Evolutionary conservation across 441 rosid genomes (phyloP).

Genomic region (Aquilaria agallochum): DNA sequence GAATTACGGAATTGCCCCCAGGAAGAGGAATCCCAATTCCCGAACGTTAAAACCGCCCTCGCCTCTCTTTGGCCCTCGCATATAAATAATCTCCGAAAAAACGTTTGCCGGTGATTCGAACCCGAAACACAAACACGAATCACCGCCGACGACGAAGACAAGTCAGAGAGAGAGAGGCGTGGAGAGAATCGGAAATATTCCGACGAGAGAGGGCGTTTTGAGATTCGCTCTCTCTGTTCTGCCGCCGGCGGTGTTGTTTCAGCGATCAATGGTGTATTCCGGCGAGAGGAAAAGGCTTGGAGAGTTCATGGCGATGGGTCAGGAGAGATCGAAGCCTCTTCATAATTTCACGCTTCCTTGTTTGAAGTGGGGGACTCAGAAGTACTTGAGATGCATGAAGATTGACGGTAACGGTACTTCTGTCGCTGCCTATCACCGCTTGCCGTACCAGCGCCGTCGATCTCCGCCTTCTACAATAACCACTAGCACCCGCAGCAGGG

Average conservation of each 20-base stretch:
- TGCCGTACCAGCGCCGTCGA: slow-evolving; percentile 31
- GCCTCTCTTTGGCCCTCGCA: slow-evolving; percentile 2
- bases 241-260: slow-evolving; percentile 3
- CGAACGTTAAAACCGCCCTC: slow-evolving; percentile 54
- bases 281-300: slow-evolving; percentile 17
- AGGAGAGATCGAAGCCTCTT: slow-evolving; percentile 68
- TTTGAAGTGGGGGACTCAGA: slow-evolving; percentile 82
- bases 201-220: not conserved
- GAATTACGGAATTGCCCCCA: slow-evolving; percentile 21
- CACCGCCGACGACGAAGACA: not conserved
- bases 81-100: slow-evolving; percentile 23
- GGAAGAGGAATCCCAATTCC: slow-evolving; percentile 5
- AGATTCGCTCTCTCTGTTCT: slow-evolving; percentile 2
- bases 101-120: slow-evolving; percentile 43
- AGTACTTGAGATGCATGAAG: slow-evolving; percentile 63
- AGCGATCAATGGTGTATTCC: slow-evolving; percentile 46
- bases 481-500: slow-evolving; percentile 18
- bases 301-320: slow-evolving; percentile 38
- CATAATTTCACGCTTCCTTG: slow-evolving; percentile 78
- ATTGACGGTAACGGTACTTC: slow-evolving; percentile 17
- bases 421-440: slow-evolving; percentile 27
- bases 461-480: slow-evolving; percentile 19
- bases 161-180: not conserved
- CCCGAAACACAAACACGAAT: slow-evolving; percentile 2
- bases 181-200: slow-evolving; percentile 1